These are phyloP conservation scores for Penicillium cinerascens DNA, from an alignment of 495 filamentous ascomycete genomes.

Conservation along the genomic window DNA sequence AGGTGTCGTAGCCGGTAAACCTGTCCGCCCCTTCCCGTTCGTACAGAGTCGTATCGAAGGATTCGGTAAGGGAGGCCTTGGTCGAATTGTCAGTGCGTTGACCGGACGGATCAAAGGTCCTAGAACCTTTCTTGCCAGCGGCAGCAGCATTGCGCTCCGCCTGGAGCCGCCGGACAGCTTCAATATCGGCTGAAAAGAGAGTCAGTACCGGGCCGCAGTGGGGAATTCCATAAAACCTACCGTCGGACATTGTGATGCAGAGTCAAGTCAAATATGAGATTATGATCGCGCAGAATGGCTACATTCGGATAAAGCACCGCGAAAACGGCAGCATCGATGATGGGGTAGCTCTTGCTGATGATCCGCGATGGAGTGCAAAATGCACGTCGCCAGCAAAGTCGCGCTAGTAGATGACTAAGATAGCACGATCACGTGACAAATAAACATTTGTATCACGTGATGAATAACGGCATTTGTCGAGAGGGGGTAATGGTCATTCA, in stretches of 20 bases:
- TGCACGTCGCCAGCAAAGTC: conserved; percentile 21
- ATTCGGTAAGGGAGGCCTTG: conserved; percentile 93
- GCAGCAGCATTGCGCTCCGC: conserved; percentile 88
- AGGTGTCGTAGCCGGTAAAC: conserved; percentile 86
- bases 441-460: not conserved
- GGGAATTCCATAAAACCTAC: conserved; percentile 35
- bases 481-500: not conserved
- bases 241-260: conserved; percentile 55
- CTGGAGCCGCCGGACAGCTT: conserved; percentile 76
- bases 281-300: conserved; percentile 32
- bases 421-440: conserved; percentile 3
- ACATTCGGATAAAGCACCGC: conserved; percentile 41
- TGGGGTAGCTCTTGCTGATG: conserved; percentile 19
- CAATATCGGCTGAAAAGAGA: conserved; percentile 64
- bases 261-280: conserved; percentile 20
- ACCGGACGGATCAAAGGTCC: conserved; percentile 77
- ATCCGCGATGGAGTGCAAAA: conserved; percentile 21
- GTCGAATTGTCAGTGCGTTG: conserved; percentile 88
- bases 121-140: conserved; percentile 79
- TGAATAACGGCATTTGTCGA: too few relatives aligned
- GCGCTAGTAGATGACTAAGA: conserved; percentile 20
- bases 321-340: conserved; percentile 29
- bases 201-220: conserved; percentile 25
- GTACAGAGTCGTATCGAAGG: conserved; percentile 91
- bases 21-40: conserved; percentile 75